Base-by-base conservation (phyloP, 805 yeast species). In the Cyberlindnera misumaiensis region DNA sequence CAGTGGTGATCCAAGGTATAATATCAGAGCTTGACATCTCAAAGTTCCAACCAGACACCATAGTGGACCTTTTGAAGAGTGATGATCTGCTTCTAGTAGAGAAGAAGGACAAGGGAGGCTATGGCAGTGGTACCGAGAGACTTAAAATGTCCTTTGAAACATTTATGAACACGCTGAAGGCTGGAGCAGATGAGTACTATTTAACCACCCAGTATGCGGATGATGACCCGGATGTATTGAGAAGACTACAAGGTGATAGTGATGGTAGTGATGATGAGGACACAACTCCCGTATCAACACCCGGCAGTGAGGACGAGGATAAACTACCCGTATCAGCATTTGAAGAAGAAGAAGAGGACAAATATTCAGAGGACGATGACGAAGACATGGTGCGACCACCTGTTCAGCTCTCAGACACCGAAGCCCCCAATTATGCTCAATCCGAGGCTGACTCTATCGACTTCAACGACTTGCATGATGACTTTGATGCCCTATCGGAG, bases 141-240 rank as follows among this genome's bases (percentile, higher is more conserved):
- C 55, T 67, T 12, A 66, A 67, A 39, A 67, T 80, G 75, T 55
- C 61, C 3, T 65, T 82, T 42, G 51, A 51, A 0, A 75, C 76
- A 14, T 67, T 83, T 34, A 55, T 79, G 37, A 52, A 57, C 0
- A 63, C 58, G 42, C 48, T 79, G 20, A 39, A 53, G 22, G 43
- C 42, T 2, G 77, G 75, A 1, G 73, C 74, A 1, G 73, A 72
- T 13, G 67, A 64, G 0, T 65, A 72, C 40, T 82, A 83, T 46
- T 61, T 82, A 53, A 83, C 89, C 1, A 83, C 89, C 0, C 89
- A 83, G 47, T 83, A 83, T 50, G 60, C 47, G 3, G 79, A 71
- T 35, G 72, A 72, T 41, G 70, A 63, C 20, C 58, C 59, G 4
- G 64, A 59, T 14, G 56, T 48, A 34, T 44, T 51, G 13, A 44